phyloP scores from a whole-genome alignment of 306 rosid genomes.

The Ammopiptanthus mongolicus region DNA sequence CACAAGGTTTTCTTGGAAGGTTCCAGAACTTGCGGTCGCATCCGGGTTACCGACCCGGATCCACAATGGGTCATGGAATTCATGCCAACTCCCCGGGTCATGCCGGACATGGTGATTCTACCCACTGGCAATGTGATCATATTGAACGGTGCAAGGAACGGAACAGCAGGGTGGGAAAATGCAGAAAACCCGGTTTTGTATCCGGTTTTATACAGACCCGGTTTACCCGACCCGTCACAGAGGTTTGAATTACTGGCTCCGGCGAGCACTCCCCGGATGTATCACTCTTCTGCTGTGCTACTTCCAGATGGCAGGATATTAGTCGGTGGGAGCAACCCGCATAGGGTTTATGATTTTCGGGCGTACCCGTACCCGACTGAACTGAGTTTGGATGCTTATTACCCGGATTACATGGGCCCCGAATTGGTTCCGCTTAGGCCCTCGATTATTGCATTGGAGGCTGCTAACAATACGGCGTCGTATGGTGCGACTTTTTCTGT shows the following conservation, averaged over 20 bases:
- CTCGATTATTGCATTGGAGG: slow-evolving; percentile 36
- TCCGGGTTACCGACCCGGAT: slow-evolving; percentile 41
- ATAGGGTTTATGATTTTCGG: slow-evolving; percentile 46
- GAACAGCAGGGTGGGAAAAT: slow-evolving; percentile 71
- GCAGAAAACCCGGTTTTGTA: slow-evolving; percentile 43
- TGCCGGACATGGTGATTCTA: slow-evolving; percentile 62
- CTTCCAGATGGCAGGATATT: slow-evolving; percentile 62
- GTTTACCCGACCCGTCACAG: not conserved
- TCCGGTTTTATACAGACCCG: slow-evolving; percentile 51
- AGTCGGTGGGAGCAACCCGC: slow-evolving; percentile 88
- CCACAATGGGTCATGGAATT: slow-evolving; percentile 60
- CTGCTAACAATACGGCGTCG: slow-evolving; percentile 11
- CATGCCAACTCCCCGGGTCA: slow-evolving; percentile 68
- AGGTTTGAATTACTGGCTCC: slow-evolving; percentile 44
- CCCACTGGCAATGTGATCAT: slow-evolving; percentile 59
- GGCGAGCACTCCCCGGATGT: slow-evolving; percentile 48
- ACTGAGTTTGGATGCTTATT: slow-evolving; percentile 57
- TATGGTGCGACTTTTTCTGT: slow-evolving; percentile 36
- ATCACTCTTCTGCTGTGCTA: slow-evolving; percentile 62
- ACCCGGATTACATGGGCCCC: slow-evolving; percentile 49
- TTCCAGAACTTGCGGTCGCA: slow-evolving; percentile 52
- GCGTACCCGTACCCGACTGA: slow-evolving; percentile 49
- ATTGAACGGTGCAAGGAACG: slow-evolving; percentile 65
- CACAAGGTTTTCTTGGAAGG: slow-evolving; percentile 31
- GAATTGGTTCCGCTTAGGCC: slow-evolving; percentile 22